Evolutionary conservation across 441 rosid species (phyloP), one percentile per base, ranked within the genome.

Genomic region (Arabidopsis lyrata): DNA sequence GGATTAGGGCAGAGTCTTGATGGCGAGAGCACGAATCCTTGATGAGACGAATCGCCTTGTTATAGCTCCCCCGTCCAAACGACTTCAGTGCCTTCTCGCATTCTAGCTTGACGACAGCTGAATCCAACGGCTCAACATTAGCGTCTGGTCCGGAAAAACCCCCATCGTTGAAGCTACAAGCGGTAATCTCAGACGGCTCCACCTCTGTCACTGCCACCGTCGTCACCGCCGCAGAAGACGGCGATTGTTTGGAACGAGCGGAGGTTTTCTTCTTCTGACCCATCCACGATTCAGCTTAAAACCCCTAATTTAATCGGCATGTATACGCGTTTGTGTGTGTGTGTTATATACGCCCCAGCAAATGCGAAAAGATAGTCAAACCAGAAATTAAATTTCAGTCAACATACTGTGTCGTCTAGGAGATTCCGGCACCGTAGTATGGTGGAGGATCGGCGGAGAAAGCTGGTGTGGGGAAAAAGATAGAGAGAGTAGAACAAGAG

Each of bases 81-180:
- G 98, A 86, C 41, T 79, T 85, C 15, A 91, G 83, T 38, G 99
- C 93, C 59, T 92, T 88, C 80, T 92, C 97, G 78, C 95, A 92
- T 72, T 95, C 98, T 2, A 66, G 76, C 87, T 90, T 95, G 77
- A 91, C 76, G n/a, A 78, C 75, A 15, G 83, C 78, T 44, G 59
- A 45, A 65, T 52, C 64, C 34, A 82, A 59, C 39, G 75, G 73
- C 63, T 81, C 84, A 69, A 77, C 80, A 66, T 66, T 80, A 10
- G 58, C 53, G 2, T 50, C 74, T 49, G 42, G 45, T 65, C 44
- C 38, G 14, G 72, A 6, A 55, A 54, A 59, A 32, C 48, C 18
- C 7, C 36, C 52, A 8, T 61, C 39, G 4, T 8, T 3, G 27
- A 62, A 14, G 72, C 39, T 39, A 72, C 12, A 48, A 22, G 65